Conservation (phyloP, 306 rosid genomes). For the Geum urbanum region DNA sequence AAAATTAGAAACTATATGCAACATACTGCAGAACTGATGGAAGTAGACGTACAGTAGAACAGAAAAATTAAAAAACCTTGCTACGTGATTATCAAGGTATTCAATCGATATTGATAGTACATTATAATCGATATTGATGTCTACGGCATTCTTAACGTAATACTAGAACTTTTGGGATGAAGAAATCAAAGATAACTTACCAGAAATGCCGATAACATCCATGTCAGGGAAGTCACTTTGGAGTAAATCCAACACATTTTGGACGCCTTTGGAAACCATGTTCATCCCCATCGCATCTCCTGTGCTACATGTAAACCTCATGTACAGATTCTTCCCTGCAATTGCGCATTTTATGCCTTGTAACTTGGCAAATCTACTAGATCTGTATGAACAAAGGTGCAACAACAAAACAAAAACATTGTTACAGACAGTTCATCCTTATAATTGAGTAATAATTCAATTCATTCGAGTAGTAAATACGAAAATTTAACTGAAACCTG, state of each 20-base stretch:
- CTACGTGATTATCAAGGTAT: not conserved
- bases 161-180: not conserved
- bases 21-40: not conserved
- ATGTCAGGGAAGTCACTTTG: slow-evolving; percentile 25
- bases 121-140: too few relatives aligned
- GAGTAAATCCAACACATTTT: slow-evolving; percentile 27
- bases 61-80: not conserved
- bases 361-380: slow-evolving; percentile 29
- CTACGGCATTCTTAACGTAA: too few relatives aligned
- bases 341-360: slow-evolving; percentile 16
- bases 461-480: not conserved
- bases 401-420: not conserved
- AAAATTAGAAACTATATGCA: not conserved
- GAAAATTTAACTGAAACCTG: slow-evolving; percentile 4
- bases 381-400: slow-evolving; percentile 3
- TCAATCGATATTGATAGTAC: not conserved
- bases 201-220: slow-evolving; percentile 34
- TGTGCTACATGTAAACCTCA: slow-evolving; percentile 30
- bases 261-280: slow-evolving; percentile 36
- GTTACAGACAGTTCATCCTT: not conserved
- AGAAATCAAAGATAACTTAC: slow-evolving; percentile 5
- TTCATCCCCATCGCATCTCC: slow-evolving; percentile 41
- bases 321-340: slow-evolving; percentile 27
- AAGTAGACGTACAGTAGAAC: not conserved
- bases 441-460: too few relatives aligned